Evolutionary conservation across 1,139 yeast species (phyloP).

Genomic region (Geotrichum candidum): DNA sequence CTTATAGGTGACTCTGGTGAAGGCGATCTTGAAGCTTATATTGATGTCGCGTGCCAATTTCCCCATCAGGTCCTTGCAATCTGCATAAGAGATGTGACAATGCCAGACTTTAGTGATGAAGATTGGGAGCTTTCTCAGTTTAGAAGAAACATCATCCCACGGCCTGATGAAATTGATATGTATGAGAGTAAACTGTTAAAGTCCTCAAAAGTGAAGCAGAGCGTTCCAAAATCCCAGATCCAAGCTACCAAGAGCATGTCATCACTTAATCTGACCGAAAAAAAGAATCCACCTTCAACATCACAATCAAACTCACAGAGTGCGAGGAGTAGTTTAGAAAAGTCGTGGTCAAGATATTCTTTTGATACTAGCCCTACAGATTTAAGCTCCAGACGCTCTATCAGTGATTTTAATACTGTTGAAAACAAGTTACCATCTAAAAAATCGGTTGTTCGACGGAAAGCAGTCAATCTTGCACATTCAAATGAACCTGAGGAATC

Average conservation of each 20-base stretch:
- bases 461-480: not conserved
- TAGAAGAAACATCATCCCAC: constrained; percentile 19
- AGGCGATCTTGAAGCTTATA: constrained; percentile 86
- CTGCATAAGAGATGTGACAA: constrained; percentile 71
- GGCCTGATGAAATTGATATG: constrained; percentile 23
- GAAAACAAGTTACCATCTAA: not conserved
- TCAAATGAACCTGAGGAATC: not conserved
- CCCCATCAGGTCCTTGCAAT: constrained; percentile 68
- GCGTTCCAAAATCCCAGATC: not conserved
- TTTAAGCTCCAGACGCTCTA: not conserved
- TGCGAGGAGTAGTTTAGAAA: not conserved
- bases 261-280: not conserved
- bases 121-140: not conserved
- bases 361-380: not conserved
- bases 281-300: not conserved
- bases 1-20: constrained; percentile 96
- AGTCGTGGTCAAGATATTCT: not conserved
- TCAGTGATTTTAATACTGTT: not conserved
- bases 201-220: not conserved
- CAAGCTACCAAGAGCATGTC: not conserved
- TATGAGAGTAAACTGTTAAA: constrained; percentile 5
- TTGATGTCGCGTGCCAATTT: constrained; percentile 54
- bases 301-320: not conserved
- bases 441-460: not conserved
- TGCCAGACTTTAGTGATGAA: constrained; percentile 22